Percentiles rank a stretch among this genome's conserved stretches.
These are phyloP conservation scores for Neurospora intermedia DNA, from an alignment of 495 filamentous ascomycete genomes.

Conservation along the genomic window DNA sequence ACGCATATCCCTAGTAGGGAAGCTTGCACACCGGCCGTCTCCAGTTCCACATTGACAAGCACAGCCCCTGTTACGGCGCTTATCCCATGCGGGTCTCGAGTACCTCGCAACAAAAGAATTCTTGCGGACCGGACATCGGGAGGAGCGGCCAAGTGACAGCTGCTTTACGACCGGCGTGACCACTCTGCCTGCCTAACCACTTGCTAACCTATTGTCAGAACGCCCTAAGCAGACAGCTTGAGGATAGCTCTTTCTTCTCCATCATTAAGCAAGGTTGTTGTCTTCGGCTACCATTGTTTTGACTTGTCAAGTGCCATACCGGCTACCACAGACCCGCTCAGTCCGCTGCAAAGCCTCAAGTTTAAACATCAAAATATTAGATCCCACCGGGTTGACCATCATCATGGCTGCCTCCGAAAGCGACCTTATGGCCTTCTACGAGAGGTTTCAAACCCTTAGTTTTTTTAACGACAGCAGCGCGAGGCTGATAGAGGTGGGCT, in stretches of 20 bases:
- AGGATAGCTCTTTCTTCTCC: not conserved
- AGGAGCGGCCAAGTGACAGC: not conserved
- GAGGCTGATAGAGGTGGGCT: slow-evolving; percentile 27
- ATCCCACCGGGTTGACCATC: not conserved
- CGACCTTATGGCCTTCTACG: slow-evolving; percentile 30
- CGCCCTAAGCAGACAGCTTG: not conserved
- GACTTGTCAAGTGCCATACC: not conserved
- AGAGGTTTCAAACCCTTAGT: slow-evolving; percentile 29
- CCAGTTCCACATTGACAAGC: not conserved
- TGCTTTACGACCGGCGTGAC: not conserved
- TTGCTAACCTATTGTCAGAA: not conserved
- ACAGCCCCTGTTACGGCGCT: not conserved
- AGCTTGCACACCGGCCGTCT: not conserved
- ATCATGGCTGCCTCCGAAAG: not conserved
- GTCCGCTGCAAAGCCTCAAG: not conserved
- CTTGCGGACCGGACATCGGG: not conserved
- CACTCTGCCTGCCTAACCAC: not conserved
- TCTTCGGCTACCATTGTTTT: not conserved
- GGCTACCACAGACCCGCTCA: not conserved
- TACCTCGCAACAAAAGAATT: not conserved
- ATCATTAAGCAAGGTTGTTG: not conserved
- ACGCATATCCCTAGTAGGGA: not conserved
- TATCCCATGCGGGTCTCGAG: not conserved
- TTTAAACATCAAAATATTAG: not conserved
- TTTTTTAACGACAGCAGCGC: slow-evolving; percentile 24